A percentile compares a stretch with the other conserved stretches of the same genome.
Evolutionary conservation across 805 yeast genomes (phyloP).

Genomic region (Candida piceae): DNA sequence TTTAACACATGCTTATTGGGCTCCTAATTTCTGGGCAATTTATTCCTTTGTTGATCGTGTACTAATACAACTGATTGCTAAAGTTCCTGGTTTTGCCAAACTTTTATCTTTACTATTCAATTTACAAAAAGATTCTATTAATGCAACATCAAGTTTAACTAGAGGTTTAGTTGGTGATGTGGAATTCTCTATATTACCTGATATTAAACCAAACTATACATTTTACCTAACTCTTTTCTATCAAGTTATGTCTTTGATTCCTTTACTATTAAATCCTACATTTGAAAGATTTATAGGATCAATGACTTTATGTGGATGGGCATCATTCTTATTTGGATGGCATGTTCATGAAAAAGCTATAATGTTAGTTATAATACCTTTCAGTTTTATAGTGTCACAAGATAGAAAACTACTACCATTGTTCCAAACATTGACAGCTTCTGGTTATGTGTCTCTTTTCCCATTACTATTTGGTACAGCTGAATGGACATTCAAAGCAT

Average conservation of each 20-base stretch:
- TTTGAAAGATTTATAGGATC: conserved; percentile 78
- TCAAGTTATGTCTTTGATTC: conserved; percentile 72
- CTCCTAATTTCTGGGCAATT: conserved; percentile 95
- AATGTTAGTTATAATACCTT: conserved; percentile 83
- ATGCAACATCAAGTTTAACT: conserved; percentile 35
- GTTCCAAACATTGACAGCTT: conserved; percentile 63
- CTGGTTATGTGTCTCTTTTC: conserved; percentile 84
- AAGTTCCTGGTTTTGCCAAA: conserved; percentile 40
- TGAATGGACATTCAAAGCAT: conserved; percentile 71
- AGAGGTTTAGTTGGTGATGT: conserved; percentile 93
- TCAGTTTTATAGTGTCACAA: conserved; percentile 65
- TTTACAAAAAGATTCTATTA: conserved; percentile 3
- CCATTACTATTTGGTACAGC: conserved; percentile 79
- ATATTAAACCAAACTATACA: conserved; percentile 71
- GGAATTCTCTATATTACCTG: conserved; percentile 73
- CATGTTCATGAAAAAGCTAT: conserved; percentile 98
- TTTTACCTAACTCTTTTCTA: conserved; percentile 79
- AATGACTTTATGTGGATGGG: conserved; percentile 82
- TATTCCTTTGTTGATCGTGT: conserved; percentile 80
- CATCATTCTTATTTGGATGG: conserved; percentile 95
- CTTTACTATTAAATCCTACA: conserved; percentile 65
- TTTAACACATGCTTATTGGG: conserved; percentile 97
- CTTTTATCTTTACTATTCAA: conserved; percentile 27
- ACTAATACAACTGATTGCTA: conserved; percentile 42
- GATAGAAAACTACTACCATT: conserved; percentile 70